Base-by-base conservation (phyloP, 139 green algal genomes). In the Picochlorum sp. region DNA sequence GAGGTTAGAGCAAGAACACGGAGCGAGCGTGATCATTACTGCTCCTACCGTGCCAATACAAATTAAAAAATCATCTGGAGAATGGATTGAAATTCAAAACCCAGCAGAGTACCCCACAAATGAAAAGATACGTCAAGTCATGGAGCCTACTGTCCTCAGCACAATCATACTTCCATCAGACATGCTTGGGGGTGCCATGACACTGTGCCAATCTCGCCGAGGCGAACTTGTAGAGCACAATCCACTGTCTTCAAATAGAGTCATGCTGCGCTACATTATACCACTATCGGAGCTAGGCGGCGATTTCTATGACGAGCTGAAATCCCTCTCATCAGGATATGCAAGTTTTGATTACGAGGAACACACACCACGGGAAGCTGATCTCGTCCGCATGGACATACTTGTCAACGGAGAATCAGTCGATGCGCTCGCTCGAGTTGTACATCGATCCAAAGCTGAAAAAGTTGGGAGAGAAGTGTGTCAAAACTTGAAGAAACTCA, bases 331-430 rank as follows among this genome's bases (percentile, higher is more conserved):
- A 21, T 74, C 37, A 56, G 85, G 85, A 21, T 96, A 95, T 67
- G 92, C 90, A 52, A 87, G 68, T 18, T 94, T 97, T 61, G 92
- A 97, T 71, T 98, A 97, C 67, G 89, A 97, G 67, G 86, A 94
- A 44, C 82, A 4, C 31, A 41, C 10, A 1, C 54, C 26, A 51
- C 66, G 86, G 13, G 47, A 67, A 28, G 80, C 85, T 8, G 85
- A 96, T 68, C 69, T 97, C 52, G 70, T 88, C 49, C 85, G 88
- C 23, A 63, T 97, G 73, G 90, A 96, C 69, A 67, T 97, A n/a
- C 64, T 91, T 20, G 74, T 96, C 24, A 95, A 97, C 62, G 86
- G 88, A 3, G 62, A 76, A 23, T 13, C 67, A 2, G 84, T 96
- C 49, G 91, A 97, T 59, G 88, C 90, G 10, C 69, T 97, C 50